Evolutionary conservation across 169 alveolate species (phyloP).

Genomic region (Sarcocystis neurona): DNA sequence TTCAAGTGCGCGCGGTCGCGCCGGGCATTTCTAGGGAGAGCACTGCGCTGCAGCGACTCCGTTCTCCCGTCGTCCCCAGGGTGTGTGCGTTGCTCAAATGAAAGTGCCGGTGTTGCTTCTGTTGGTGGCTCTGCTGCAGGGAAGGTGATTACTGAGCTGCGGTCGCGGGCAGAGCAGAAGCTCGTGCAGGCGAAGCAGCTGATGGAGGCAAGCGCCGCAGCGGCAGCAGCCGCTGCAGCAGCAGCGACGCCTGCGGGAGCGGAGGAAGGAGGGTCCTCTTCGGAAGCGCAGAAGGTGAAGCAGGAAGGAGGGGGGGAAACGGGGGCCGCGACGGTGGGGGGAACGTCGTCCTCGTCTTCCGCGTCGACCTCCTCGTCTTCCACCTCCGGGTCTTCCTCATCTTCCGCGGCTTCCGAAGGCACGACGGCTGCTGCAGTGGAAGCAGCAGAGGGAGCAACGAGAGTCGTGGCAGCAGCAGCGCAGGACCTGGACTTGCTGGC

Average conservation of each 20-base stretch:
- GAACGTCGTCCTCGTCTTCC: too few relatives aligned
- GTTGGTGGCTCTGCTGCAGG: background rate
- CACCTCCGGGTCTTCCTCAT: too few relatives aligned
- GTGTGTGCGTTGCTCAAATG: too few relatives aligned
- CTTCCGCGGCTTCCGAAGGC: background rate
- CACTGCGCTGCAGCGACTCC: too few relatives aligned
- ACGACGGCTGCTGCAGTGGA: background rate
- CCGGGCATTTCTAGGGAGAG: too few relatives aligned
- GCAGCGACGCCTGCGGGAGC: conserved; percentile 17
- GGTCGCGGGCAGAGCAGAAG: conserved; percentile 87
- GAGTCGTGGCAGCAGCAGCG: background rate
- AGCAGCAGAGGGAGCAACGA: conserved; percentile 60
- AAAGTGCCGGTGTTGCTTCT: too few relatives aligned
- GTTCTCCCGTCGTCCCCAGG: too few relatives aligned
- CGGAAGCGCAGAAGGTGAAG: conserved; percentile 38
- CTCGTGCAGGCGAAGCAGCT: conserved; percentile 79
- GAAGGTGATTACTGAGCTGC: conserved; percentile 87
- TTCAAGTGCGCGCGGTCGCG: too few relatives aligned
- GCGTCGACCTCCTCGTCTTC: too few relatives aligned
- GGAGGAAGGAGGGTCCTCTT: conserved; percentile 61
- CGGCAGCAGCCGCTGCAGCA: background rate
- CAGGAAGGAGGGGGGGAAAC: background rate
- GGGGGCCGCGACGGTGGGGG: conserved; percentile 1
- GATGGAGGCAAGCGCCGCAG: conserved; percentile 65
- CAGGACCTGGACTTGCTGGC: conserved; percentile 57